Evolutionary conservation across 495 filamentous ascomycete species (phyloP).

Genomic region (Diplogelasinospora grovesii): DNA sequence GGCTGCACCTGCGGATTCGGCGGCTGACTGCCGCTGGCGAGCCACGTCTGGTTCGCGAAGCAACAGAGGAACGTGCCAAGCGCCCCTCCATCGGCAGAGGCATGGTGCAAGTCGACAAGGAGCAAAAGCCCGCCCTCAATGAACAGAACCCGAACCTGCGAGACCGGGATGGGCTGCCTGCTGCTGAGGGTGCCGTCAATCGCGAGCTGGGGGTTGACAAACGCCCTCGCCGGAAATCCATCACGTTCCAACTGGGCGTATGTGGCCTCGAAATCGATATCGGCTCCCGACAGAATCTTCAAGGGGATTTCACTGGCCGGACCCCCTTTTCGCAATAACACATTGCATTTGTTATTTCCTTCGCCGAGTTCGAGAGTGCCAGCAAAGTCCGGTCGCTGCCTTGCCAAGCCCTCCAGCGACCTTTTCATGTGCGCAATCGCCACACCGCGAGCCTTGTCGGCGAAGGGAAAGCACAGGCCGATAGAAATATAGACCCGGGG

Average conservation of each 20-base stretch:
- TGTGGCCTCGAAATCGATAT: not conserved
- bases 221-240: conserved; percentile 25
- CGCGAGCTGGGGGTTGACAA: conserved; percentile 17
- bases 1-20: not conserved
- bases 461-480: conserved; percentile 30
- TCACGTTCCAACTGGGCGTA: conserved; percentile 21
- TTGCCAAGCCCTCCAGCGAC: conserved; percentile 18
- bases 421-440: conserved; percentile 21
- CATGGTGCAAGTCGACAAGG: conserved; percentile 30
- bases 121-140: conserved; percentile 26
- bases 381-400: conserved; percentile 26
- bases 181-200: conserved; percentile 11
- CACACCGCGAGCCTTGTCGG: conserved; percentile 14
- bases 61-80: conserved; percentile 46
- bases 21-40: too few relatives aligned
- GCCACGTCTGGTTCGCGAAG: conserved; percentile 27
- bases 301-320: not conserved
- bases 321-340: not conserved
- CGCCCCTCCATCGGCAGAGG: conserved; percentile 35
- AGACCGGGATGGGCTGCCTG: conserved; percentile 22
- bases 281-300: too few relatives aligned
- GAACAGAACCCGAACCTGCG: conserved; percentile 25
- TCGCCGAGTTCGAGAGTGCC: conserved; percentile 21
- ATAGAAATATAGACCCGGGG: conserved; percentile 28
- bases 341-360: conserved; percentile 11